Conservation (phyloP, 768 basidiomycete species). For the Cubamyces lactineus region DNA sequence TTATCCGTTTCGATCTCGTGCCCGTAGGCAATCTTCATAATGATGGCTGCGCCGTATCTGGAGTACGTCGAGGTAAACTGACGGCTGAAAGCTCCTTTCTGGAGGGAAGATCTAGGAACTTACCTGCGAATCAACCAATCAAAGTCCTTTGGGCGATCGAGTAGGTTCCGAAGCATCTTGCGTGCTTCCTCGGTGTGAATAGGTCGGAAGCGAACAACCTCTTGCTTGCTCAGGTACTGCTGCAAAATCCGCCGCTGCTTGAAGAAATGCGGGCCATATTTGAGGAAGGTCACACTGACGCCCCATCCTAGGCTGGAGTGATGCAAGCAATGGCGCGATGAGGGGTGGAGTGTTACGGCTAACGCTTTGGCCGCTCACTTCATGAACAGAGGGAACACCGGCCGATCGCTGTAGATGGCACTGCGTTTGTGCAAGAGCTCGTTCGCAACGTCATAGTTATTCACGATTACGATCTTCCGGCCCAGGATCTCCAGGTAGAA, state of each 20-base stretch:
- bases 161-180: constrained; percentile 22
- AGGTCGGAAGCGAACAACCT: constrained; percentile 20
- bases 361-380: constrained; percentile 11
- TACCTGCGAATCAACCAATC: constrained; percentile 25
- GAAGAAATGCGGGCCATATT: constrained; percentile 27
- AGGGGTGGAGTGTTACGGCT: background rate
- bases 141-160: constrained; percentile 21
- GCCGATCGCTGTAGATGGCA: constrained; percentile 43
- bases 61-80: background rate
- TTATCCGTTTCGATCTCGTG: constrained; percentile 17
- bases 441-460: constrained; percentile 36
- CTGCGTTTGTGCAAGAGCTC: constrained; percentile 43
- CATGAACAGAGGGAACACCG: constrained; percentile 32
- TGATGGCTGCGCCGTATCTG: constrained; percentile 22
- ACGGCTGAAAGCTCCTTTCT: background rate
- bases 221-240: constrained; percentile 23
- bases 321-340: too few relatives aligned
- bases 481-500: constrained; percentile 38
- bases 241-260: constrained; percentile 28
- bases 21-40: constrained; percentile 29
- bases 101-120: background rate
- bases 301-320: constrained; percentile 25
- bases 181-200: constrained; percentile 22
- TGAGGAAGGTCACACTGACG: constrained; percentile 22
- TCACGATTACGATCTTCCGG: constrained; percentile 38